Evolutionary conservation across 2,329 filamentous ascomycete species (phyloP), one percentile per base, ranked within the genome.

Genomic region (Monilinia polystroma): DNA sequence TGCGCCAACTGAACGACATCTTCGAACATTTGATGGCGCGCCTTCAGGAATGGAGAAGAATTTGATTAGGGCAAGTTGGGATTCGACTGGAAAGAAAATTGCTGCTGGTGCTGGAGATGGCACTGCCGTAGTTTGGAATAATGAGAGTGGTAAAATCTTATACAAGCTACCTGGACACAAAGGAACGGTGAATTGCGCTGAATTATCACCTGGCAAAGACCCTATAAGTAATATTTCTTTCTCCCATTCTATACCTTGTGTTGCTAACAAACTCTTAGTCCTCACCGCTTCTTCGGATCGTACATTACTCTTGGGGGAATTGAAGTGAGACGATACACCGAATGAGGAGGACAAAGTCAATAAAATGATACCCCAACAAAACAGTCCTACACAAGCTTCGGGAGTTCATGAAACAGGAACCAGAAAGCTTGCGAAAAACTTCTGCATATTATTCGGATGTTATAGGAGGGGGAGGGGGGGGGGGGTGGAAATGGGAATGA

Each of bases 141-240:
- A 83, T 66, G 88, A 91, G 76, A 90, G 86, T n/a, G 93, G 91
- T 67, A 98, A 96, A 81, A 82, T 99, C 73, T 78, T 96, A 70
- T 96, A 97, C 80, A 98, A 98, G 80, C 83, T 99, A 63, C 95
- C 95, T 0, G 95, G 95, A 0, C 95, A 99, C 78, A 95, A 93
- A 79, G 95, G 94, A 45, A 92, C 91, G 0, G 95, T 98, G 63
- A 99, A 98, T 77, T 93, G 94, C 77, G 94, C 94, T 65, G 90
- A 96, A 72, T 96, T 99, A 76, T 90, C 92, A 59, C 93, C 94
- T 5, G 85, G 86, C 51, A 87, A 90, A 68, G 93, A 97, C 73
- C 92, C 93, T 26, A 90, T 97, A 69, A 85, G 93, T 97, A 84
- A 88, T 92, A 87, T 47, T 69, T 43, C 43, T 38, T 18, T 56